A percentile compares a stretch with the other conserved stretches of the same genome.
Evolutionary conservation across 768 basidiomycete genomes (phyloP).

Genomic region (Paxillus involutus): DNA sequence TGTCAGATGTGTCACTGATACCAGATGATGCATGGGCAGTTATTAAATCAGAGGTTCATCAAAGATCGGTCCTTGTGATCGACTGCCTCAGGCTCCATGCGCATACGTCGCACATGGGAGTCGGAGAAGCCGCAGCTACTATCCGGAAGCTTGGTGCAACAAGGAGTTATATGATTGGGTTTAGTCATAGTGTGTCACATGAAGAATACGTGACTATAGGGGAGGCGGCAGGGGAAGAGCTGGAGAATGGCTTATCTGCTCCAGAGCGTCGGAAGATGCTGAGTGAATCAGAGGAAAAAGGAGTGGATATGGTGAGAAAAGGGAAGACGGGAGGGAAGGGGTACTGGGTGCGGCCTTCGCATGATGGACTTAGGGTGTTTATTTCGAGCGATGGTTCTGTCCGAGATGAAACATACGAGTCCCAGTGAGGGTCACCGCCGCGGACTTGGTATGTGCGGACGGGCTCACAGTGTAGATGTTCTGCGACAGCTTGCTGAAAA

Average conservation of each 20-base stretch:
- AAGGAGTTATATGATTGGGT: conserved; percentile 73
- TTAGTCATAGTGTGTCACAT: conserved; percentile 75
- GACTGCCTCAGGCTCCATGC: conserved; percentile 69
- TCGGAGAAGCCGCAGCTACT: conserved; percentile 58
- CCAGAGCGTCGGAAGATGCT: conserved; percentile 12
- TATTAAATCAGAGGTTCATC: conserved; percentile 29
- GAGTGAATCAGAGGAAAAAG: conserved; percentile 38
- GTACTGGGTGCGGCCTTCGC: conserved; percentile 69
- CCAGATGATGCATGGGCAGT: conserved; percentile 70
- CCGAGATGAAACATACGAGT: conserved; percentile 53
- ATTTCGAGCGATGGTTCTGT: conserved; percentile 42
- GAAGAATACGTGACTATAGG: conserved; percentile 73
- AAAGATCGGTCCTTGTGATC: conserved; percentile 59
- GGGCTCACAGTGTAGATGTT: no score
- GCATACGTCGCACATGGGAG: conserved; percentile 80
- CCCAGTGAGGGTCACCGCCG: conserved; percentile 3
- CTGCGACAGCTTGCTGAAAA: no score
- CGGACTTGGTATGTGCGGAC: background rate
- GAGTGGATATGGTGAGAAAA: conserved; percentile 47
- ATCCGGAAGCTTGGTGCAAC: conserved; percentile 57
- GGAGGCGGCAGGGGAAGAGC: conserved; percentile 44
- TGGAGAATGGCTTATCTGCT: no score
- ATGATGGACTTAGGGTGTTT: conserved; percentile 68
- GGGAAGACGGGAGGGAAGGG: conserved; percentile 44
- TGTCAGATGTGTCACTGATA: conserved; percentile 82